Percentiles rank a stretch among this genome's conserved stretches.
Evolutionary conservation across 2,329 filamentous ascomycete species (phyloP).

Genomic region (Paecilomyces formosus): DNA sequence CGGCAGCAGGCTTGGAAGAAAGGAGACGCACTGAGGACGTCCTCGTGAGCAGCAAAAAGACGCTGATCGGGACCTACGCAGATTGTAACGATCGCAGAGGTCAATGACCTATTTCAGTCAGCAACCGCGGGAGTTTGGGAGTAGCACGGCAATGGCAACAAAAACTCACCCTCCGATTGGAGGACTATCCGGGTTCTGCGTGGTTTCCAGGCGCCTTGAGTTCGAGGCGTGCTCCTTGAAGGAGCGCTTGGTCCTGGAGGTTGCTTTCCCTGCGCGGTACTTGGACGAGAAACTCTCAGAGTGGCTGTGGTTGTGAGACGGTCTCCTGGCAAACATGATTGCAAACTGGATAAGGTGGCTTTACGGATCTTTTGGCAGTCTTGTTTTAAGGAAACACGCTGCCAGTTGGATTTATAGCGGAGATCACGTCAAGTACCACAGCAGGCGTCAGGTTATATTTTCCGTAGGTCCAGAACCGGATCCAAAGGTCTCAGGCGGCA

Average conservation of each 20-base stretch:
- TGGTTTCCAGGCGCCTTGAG: constrained; percentile 19
- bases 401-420: not conserved
- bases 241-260: constrained; percentile 23
- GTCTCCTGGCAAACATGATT: constrained; percentile 14
- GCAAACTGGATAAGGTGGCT: not conserved
- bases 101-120: constrained; percentile 41
- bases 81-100: constrained; percentile 69
- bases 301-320: constrained; percentile 12
- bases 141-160: constrained; percentile 4
- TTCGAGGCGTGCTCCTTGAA: constrained; percentile 21
- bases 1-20: constrained; percentile 65
- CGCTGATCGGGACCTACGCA: constrained; percentile 74
- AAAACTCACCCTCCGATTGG: constrained; percentile 27
- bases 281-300: constrained; percentile 31
- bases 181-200: constrained; percentile 22
- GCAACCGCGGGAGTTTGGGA: not conserved
- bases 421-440: not conserved
- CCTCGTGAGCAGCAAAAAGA: constrained; percentile 86
- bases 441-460: not conserved
- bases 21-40: constrained; percentile 68
- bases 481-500: not conserved
- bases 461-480: not conserved
- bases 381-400: not conserved
- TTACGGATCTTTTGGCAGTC: not conserved
- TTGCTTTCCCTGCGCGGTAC: constrained; percentile 36